Evolutionary conservation across 345 rosid species (phyloP), one percentile per base, ranked within the genome.

Genomic region (Moricandia arvensis): DNA sequence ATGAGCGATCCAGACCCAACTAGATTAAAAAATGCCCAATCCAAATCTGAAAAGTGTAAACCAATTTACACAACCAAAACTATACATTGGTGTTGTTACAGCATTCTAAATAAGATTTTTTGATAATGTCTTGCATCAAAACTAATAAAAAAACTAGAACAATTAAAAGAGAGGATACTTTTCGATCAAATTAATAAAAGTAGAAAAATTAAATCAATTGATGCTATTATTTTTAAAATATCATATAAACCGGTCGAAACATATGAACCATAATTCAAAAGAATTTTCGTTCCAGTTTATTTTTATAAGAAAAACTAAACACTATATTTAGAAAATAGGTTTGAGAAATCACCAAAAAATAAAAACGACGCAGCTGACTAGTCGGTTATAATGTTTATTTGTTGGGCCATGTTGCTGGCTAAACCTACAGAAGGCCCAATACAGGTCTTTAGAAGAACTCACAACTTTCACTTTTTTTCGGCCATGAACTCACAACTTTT

Each of bases 381-480:
- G 21, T 27, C 31, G 38, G 12, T 2, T 21, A 21, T 21, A 21
- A 21, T 21, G 24, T 21, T 21, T 0, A 21, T 21, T 21, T 1
- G 1, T 21, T 21, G 55, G 58, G 58, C 70, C 58, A 38, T 54
- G 5, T 60, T 15, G 41, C 16, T 51, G 18, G 8, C 38, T 24
- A 73, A 55, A 47, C 64, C 29, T 4, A 57, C 21, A 5, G n/a
- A 54, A 64, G 33, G 77, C 77, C 70, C 63, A 72, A 43, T 63
- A 34, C 5, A 9, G 5, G 18, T 16, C 76, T n/a, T 2, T 3
- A 3, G 27, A 63, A 60, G 53, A 47, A 47, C 3, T 71, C 63
- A 29, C 10, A 29, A 1, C 34, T 13, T 59, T 7, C 7, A 43
- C 5, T 29, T 2, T 54, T 4, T 29, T 30, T n/a, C 8, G 6